Conservation (phyloP, 2,329 filamentous ascomycete genomes). For the Arthrobotrys sphaeroides region DNA sequence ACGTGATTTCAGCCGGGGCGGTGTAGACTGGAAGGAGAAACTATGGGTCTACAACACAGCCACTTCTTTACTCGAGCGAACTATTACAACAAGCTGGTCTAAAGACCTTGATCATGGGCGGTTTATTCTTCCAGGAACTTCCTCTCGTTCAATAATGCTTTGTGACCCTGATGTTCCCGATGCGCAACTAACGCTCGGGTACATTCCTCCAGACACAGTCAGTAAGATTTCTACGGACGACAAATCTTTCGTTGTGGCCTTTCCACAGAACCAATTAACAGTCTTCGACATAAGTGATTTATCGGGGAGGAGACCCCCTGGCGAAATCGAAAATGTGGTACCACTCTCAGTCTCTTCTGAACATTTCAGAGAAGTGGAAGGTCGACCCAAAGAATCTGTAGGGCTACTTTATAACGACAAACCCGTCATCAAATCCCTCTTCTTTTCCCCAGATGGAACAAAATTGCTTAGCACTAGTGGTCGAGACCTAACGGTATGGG, state of each 20-base stretch:
- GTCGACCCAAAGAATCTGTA: not conserved
- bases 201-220: too few species aligned
- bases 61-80: too few species aligned
- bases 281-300: not conserved
- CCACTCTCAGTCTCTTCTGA: too few species aligned
- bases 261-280: not conserved
- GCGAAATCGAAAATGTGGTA: not conserved
- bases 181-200: too few species aligned
- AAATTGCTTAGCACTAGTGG: not conserved
- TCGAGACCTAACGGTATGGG: not conserved
- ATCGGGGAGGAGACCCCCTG: not conserved
- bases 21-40: too few species aligned
- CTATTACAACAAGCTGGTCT: too few species aligned
- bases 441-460: not conserved
- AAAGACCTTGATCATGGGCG: too few species aligned
- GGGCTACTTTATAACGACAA: too few species aligned
- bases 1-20: too few species aligned
- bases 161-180: conserved; percentile 1
- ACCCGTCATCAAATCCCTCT: not conserved
- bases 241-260: not conserved
- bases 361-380: too few species aligned
- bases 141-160: too few species aligned
- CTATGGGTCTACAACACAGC: not conserved
- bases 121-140: too few species aligned
- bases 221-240: not conserved